Evolutionary conservation across 495 filamentous ascomycete genomes (phyloP), one percentile per base, ranked within the genome.

Genomic region (Chaetomium tenue): DNA sequence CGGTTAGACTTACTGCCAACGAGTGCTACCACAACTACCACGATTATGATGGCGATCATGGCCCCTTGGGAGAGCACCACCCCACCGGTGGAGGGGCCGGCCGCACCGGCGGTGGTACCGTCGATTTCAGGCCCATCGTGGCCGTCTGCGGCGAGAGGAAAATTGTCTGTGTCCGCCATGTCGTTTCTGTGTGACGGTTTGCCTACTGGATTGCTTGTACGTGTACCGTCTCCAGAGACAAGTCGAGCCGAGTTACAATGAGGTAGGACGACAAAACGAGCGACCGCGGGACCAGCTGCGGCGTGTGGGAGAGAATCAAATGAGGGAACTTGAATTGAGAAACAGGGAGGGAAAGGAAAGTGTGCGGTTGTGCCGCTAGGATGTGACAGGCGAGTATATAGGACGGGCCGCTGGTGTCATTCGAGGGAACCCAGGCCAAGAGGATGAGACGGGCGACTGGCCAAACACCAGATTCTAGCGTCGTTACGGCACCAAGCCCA

Each of bases 1-100:
- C 13, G 44, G 44, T 23, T 37, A 20, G 8, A 77, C 81, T 70
- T 66, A 84, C 85, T 83, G 68, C 86, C 87, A 61, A 83, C 69
- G 11, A 87, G 65, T 23, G 76, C 84, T 12, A 89, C 83, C 25
- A 83, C 64, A 3, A 81, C 79, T 23, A 86, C 85, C 2, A 88
- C 82, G 2, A 86, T 78, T 58, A 87, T 83, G 63, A 89, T 86
- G 20, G 85, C 86, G 48, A 84, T 79, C 60, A 89, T 74, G 2
- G 78, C 86, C 15, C 86, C 86, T 51, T 77, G 80, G 9, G 85
- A 87, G 39, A 89, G 68, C 28, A 72, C 73, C 66, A 84, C 75
- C 18, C 77, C 78, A 16, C 82, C 79, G n/a, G 75, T 74, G 53
- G 77, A 77, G 23, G 67, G 64, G 22, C 86, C 87, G 30, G 79